A percentile compares a stretch with the other conserved stretches of the same genome.
These are phyloP conservation scores for Talinum fruticosum DNA, from an alignment of 148 eudicot species.

Conservation along the genomic window DNA sequence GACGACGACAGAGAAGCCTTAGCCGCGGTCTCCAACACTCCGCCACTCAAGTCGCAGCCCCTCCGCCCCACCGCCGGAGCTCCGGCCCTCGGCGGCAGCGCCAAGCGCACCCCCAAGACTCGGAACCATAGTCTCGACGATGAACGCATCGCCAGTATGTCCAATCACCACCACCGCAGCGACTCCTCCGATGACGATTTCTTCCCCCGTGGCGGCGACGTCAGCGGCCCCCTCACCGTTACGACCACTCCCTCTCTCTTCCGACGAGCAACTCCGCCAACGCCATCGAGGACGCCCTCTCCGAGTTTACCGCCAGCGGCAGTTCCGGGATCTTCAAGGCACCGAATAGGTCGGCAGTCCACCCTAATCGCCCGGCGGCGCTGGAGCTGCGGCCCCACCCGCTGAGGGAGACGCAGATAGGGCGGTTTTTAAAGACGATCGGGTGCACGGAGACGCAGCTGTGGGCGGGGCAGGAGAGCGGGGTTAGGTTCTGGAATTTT, in stretches of 20 bases:
- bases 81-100: conserved; percentile 39
- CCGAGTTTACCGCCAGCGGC: conserved; percentile 62
- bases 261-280: background rate
- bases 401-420: conserved; percentile 85
- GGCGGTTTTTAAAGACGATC: conserved; percentile 71
- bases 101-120: conserved; percentile 32
- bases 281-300: conserved; percentile 31
- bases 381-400: conserved; percentile 96
- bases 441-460: conserved; percentile 76
- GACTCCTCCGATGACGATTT: conserved; percentile 40
- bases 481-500: conserved; percentile 79
- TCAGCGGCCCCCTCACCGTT: conserved; percentile 2
- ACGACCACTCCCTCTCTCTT: conserved; percentile 30
- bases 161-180: conserved; percentile 49
- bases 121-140: conserved; percentile 85
- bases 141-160: conserved; percentile 25
- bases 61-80: conserved; percentile 40
- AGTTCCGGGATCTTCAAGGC: conserved; percentile 60
- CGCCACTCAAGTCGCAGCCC: conserved; percentile 45
- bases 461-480: conserved; percentile 95
- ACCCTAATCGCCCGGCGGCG: conserved; percentile 73
- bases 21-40: conserved; percentile 30
- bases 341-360: conserved; percentile 69
- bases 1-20: conserved; percentile 54
- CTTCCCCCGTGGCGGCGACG: conserved; percentile 28